Conservation (phyloP, 208 protist species). For the Leishmania turanica region DNA sequence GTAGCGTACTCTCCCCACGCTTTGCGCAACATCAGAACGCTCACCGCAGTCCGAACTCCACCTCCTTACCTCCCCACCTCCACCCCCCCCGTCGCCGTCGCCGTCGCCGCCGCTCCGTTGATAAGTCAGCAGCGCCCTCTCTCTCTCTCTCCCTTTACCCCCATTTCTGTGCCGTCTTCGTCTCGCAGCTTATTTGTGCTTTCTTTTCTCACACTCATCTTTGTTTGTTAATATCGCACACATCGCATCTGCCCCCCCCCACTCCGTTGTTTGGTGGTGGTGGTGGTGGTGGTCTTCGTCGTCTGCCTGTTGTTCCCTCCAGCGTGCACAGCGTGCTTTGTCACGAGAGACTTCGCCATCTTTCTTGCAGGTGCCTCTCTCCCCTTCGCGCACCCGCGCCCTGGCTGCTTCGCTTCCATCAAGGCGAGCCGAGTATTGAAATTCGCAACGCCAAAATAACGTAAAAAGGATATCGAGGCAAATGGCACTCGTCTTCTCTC, state of each 20-base stretch:
- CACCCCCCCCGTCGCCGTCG: neutral
- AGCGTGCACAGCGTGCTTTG: neutral
- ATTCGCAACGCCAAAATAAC: neutral
- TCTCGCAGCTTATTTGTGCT: neutral
- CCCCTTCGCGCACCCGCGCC: neutral
- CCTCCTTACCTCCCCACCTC: neutral
- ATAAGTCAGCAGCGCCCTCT: neutral
- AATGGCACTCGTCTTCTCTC: neutral
- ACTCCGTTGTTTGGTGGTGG: neutral
- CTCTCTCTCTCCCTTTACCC: neutral
- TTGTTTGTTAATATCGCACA: neutral
- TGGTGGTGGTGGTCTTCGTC: neutral
- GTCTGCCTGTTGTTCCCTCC: neutral
- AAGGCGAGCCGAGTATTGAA: neutral
- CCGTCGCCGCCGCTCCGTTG: neutral
- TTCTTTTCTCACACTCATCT: neutral
- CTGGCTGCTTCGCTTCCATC: neutral
- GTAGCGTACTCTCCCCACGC: neutral
- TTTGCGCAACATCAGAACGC: neutral
- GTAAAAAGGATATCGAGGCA: neutral
- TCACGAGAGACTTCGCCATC: neutral
- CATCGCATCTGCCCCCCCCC: neutral
- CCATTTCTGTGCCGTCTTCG: neutral
- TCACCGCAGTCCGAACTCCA: neutral
- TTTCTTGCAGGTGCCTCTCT: neutral